Conservation (phyloP, 164 flowering plant species). For the Macadamia tetraphylla region DNA sequence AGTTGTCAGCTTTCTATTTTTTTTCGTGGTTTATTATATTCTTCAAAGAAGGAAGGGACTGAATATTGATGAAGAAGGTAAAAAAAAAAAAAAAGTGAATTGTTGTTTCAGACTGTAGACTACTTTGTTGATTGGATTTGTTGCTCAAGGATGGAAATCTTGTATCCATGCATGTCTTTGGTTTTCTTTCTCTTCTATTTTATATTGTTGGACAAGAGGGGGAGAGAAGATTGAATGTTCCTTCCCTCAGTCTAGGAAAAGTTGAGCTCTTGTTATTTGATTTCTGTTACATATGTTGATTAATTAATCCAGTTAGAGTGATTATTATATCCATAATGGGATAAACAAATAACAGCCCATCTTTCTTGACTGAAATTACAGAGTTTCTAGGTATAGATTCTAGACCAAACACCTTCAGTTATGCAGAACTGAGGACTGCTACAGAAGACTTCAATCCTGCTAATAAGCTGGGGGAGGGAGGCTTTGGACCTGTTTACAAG, state of each 20-base stretch:
- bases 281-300: neutral
- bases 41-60: slow-evolving; percentile 31
- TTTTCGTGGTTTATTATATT: slow-evolving; percentile 25
- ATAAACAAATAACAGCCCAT: neutral
- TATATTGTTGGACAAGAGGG: no score
- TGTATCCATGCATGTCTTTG: neutral
- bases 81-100: neutral
- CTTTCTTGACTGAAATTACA: slow-evolving; percentile 20
- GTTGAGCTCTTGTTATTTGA: neutral
- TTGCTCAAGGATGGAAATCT: neutral
- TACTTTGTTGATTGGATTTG: neutral
- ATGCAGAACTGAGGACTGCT: slow-evolving; percentile 60
- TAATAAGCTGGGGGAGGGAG: slow-evolving; percentile 89
- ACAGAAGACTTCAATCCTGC: slow-evolving; percentile 56
- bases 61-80: slow-evolving; percentile 40
- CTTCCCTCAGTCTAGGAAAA: neutral
- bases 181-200: neutral
- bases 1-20: slow-evolving; percentile 23
- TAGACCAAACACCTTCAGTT: slow-evolving; percentile 58
- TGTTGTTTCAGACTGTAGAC: no score
- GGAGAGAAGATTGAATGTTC: no score
- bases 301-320: neutral
- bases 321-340: neutral
- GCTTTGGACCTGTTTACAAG: slow-evolving; percentile 88
- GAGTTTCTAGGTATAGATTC: slow-evolving; percentile 55